Percentiles rank a stretch among this genome's conserved stretches.
phyloP scores from a whole-genome alignment of 2,329 filamentous ascomycete genomes.

The Monosporascus cannonballus region DNA sequence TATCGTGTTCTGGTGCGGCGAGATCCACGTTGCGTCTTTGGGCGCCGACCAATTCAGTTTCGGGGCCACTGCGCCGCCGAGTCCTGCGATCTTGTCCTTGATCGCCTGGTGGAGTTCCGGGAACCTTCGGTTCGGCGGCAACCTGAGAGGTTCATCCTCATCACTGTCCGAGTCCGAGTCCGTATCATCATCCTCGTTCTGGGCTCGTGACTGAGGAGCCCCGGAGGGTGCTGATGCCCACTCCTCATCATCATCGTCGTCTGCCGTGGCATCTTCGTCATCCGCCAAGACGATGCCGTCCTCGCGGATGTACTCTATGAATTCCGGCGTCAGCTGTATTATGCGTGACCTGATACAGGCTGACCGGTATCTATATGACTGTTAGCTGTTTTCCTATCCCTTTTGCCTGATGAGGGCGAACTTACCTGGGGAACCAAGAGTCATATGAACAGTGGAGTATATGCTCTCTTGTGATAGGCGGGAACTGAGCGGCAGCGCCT shows the following conservation, averaged over 20 bases:
- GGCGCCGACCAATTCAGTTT: slow-evolving; percentile 98
- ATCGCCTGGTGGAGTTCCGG: slow-evolving; percentile 71
- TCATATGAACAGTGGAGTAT: slow-evolving; percentile 95
- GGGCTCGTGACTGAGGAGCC: slow-evolving; percentile 22
- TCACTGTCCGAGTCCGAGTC: slow-evolving; percentile 39
- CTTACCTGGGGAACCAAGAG: slow-evolving; percentile 75
- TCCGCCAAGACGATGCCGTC: slow-evolving; percentile 88
- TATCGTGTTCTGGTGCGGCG: slow-evolving; percentile 76
- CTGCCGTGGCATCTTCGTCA: slow-evolving; percentile 43
- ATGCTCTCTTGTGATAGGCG: slow-evolving; percentile 76
- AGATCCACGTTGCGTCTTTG: slow-evolving; percentile 94
- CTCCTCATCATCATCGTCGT: slow-evolving; percentile 53
- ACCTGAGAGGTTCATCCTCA: slow-evolving; percentile 37
- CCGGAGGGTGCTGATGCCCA: slow-evolving; percentile 40
- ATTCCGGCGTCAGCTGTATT: slow-evolving; percentile 67
- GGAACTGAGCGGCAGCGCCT: slow-evolving; percentile 46
- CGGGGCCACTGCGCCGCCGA: slow-evolving; percentile 81
- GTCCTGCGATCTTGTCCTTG: slow-evolving; percentile 67
- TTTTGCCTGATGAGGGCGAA: neutral
- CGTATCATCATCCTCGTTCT: slow-evolving; percentile 26
- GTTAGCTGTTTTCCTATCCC: slow-evolving; percentile 5
- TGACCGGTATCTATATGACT: slow-evolving; percentile 57
- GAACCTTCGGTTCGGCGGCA: slow-evolving; percentile 53
- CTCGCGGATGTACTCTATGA: slow-evolving; percentile 80
- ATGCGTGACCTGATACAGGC: slow-evolving; percentile 82